Percentiles rank a stretch among this genome's conserved stretches.
phyloP scores from a whole-genome alignment of 148 eudicot species.

The Rhododendron ferrugineum region DNA sequence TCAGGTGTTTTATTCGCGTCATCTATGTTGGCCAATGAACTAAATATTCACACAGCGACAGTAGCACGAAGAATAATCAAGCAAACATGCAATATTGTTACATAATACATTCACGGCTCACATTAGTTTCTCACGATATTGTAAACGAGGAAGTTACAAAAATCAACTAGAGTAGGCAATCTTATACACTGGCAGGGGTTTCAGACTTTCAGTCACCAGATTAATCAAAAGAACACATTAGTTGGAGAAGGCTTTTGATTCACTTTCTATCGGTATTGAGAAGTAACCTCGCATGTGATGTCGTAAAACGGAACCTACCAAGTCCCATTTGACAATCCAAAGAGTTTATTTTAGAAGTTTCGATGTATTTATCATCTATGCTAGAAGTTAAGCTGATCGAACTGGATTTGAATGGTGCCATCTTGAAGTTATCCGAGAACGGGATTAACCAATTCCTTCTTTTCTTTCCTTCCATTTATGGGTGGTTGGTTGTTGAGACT shows the following conservation, averaged over 20 bases:
- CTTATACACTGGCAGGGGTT: not conserved
- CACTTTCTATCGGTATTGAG: not conserved
- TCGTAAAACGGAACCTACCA: not conserved
- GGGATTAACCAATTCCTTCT: not conserved
- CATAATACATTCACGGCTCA: not conserved
- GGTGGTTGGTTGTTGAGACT: not conserved
- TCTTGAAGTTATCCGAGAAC: not conserved
- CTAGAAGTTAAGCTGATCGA: too few species aligned
- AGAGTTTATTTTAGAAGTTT: not conserved
- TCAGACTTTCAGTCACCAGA: not conserved
- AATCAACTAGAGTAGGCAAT: not conserved
- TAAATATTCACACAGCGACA: not conserved
- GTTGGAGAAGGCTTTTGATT: not conserved
- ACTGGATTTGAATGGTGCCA: not conserved
- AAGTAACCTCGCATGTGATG: not conserved
- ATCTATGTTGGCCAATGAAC: not conserved
- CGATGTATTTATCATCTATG: not conserved
- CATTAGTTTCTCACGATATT: not conserved
- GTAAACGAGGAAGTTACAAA: not conserved
- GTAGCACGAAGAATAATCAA: not conserved
- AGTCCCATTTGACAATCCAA: not conserved
- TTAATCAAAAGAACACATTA: not conserved
- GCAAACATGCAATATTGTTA: not conserved
- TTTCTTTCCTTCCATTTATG: not conserved
- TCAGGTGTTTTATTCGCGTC: not conserved